A percentile compares a stretch with the other conserved stretches of the same genome.
Conservation (phyloP, 768 basidiomycete genomes). For the Auriscalpium microsporum region DNA sequence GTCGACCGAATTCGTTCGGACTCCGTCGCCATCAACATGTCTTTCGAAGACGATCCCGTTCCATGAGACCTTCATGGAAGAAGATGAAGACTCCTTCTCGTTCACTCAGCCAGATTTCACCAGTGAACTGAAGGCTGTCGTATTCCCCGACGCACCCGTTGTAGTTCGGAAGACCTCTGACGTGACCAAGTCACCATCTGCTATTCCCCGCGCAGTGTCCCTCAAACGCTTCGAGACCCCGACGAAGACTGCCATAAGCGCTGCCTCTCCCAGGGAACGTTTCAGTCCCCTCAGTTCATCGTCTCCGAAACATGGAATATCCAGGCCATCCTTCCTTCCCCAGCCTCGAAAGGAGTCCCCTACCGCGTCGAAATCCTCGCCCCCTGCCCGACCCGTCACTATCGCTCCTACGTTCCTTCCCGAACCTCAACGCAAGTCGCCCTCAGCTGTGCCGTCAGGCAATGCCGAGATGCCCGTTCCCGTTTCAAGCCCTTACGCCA, state of each 20-base stretch:
- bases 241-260: conserved; percentile 5
- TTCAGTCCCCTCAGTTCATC: conserved; percentile 29
- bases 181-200: conserved; percentile 33
- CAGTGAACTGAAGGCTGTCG: conserved; percentile 14
- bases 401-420: conserved; percentile 24
- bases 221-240: conserved; percentile 27
- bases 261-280: conserved; percentile 11
- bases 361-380: not conserved
- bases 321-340: conserved; percentile 50
- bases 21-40: conserved; percentile 10
- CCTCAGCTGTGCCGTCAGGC: not conserved
- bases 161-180: not conserved
- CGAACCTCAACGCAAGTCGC: conserved; percentile 11
- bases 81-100: conserved; percentile 16
- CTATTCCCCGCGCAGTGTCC: conserved; percentile 39
- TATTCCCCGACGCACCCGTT: not conserved
- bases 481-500: not conserved
- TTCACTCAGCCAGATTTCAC: conserved; percentile 10
- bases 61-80: conserved; percentile 15
- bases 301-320: conserved; percentile 42
- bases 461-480: not conserved
- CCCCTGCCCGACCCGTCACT: conserved; percentile 34
- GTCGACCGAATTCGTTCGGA: conserved; percentile 15
- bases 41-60: conserved; percentile 6
- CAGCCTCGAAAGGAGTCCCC: conserved; percentile 32